Evolutionary conservation across 495 filamentous ascomycete genomes (phyloP).

Genomic region (Cercophora newfieldiana): DNA sequence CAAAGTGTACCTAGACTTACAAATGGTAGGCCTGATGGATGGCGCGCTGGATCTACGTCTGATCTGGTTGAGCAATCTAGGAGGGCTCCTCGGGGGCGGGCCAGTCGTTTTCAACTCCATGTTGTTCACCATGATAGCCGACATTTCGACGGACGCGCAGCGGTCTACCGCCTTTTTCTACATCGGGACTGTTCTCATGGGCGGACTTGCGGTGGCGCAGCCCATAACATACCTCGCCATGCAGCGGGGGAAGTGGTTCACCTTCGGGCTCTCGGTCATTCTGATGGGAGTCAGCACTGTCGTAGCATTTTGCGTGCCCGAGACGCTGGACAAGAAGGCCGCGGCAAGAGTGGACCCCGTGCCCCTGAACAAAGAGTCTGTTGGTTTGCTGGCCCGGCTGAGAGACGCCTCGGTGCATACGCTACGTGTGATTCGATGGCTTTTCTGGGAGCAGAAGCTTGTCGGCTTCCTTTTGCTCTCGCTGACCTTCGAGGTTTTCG

Average conservation of each 20-base stretch:
- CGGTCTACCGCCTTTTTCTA: slow-evolving; percentile 2
- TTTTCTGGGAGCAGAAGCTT: slow-evolving; percentile 12
- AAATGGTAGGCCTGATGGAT: not conserved
- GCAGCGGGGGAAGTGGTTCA: slow-evolving; percentile 2
- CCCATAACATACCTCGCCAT: slow-evolving; percentile 13
- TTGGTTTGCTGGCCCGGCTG: not conserved
- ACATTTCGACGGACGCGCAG: slow-evolving; percentile 10
- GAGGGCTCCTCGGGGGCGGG: not conserved
- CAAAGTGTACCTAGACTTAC: too few species aligned
- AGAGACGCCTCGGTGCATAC: not conserved
- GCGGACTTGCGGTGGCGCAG: not conserved
- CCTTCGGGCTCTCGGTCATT: not conserved
- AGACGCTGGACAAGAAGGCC: not conserved
- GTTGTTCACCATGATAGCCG: slow-evolving; percentile 5
- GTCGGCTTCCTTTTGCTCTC: slow-evolving; percentile 2
- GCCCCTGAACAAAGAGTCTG: not conserved
- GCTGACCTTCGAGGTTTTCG: not conserved
- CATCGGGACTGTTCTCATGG: slow-evolving; percentile 5
- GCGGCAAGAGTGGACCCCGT: not conserved
- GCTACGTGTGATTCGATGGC: not conserved
- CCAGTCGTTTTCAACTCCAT: not conserved
- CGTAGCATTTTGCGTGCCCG: slow-evolving; percentile 1
- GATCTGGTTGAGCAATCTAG: not conserved
- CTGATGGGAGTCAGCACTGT: not conserved
- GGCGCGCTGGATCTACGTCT: not conserved